Evolutionary conservation across 2,329 filamentous ascomycete genomes (phyloP), one percentile per base, ranked within the genome.

Genomic region (Cladophialophora immunda): DNA sequence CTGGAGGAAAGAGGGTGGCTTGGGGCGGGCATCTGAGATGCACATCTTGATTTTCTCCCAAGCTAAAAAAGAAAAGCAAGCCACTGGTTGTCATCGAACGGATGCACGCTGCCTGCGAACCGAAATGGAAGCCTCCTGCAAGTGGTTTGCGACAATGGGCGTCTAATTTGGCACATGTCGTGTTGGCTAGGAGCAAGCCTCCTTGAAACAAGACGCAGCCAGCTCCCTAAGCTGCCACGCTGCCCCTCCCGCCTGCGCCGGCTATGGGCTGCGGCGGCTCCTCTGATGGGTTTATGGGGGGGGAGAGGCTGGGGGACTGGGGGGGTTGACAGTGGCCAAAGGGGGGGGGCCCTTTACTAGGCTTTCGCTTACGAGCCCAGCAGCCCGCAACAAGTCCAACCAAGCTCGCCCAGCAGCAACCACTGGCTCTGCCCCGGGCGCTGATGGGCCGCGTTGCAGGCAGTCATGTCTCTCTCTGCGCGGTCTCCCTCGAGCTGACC

Each of bases 401-500:
- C 41, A 47, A 32, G 38, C 38, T 34, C 57, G 30, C 57, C 58
- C 58, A 53, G n/a, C 58, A 38, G 58, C 45, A 38, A 61, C 58
- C 58, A 32, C 58, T 25, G 58, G 41, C 32, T 50, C 19, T 50
- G 45, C 8, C 45, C 17, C 27, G 58, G 45, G 58, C 47, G 45
- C 45, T 38, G 58, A 52, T 61, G 58, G 58, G 58, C 58, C 58
- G 45, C 30, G 30, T 27, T 30, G 30, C 45, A 22, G 45, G 22
- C 50, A 30, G n/a, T 52, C n/a, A 25, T 52, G 58, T 29, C 41
- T 60, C 41, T 60, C 45, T 29, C 32, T 25, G 30, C 58, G 32
- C 38, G 17, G 17, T 41, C 36, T 25, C 36, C 41, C 55, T 36
- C 38, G 62, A 52, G 62, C 62, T 64, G 56, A 65, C 63, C 63